Evolutionary conservation across 2,329 filamentous ascomycete species (phyloP), one percentile per base, ranked within the genome.

Genomic region (Sporothrix brasiliensis): DNA sequence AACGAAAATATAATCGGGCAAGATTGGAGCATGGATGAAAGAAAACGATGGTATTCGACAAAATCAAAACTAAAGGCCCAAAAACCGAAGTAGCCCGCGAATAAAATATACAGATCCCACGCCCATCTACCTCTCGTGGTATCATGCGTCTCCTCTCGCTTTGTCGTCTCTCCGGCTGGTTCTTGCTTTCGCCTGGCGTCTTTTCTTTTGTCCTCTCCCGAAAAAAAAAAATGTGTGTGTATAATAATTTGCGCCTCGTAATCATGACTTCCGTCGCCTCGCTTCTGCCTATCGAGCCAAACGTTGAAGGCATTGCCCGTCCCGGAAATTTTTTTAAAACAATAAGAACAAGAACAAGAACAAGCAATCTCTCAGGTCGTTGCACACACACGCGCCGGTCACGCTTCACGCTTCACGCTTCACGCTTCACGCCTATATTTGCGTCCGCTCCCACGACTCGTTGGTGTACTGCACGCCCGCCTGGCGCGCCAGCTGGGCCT

Each of bases 401-500:
- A 21, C 5, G 0, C 16, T 24, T 24, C 24, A 24, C 5, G 53
- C 27, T 2, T 56, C 13, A 4, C 52, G 3, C 30, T 30, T 30
- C 9, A 14, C 53, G 5, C 11, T 4, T 10, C 7, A 21, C 5
- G 0, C 16, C 60, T 44, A 47, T 1, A 73, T 67, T 63, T 76
- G 74, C 30, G 74, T 75, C 61, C 71, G 73, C 60, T 76, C 74
- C 77, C 83, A 83, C 74, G 82, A 82, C 71, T 80, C 79, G 71
- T 77, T 80, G 39, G 82, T 82, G 71, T 82, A 81, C 69, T 75
- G 78, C 56, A 80, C 81, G 47, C 81, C 83, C 74, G 80, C 79
- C 50, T 81, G 78, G 75, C 79, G 80, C 69, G 83, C 80, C 63
- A 75, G 74, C 61, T 75, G 76, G 11, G 83, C 82, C 72, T 84